Evolutionary conservation across 2,329 filamentous ascomycete genomes (phyloP), one percentile per base, ranked within the genome.

Genomic region (Cercospora brassicicola): DNA sequence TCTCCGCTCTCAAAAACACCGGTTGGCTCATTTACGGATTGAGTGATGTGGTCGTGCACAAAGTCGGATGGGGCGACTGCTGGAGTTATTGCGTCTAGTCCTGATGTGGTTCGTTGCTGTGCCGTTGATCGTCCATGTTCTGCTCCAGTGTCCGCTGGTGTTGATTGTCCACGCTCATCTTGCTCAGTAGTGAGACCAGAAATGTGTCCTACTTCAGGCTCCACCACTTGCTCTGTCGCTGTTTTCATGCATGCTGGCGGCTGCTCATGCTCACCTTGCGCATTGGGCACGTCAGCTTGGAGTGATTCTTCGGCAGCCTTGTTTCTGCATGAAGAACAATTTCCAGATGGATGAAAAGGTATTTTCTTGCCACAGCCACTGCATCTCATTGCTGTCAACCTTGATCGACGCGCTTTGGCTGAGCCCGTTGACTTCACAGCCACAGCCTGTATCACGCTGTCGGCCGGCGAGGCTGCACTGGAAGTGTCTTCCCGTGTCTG

Each of bases 361-460:
- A 66, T 62, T n/a, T 36, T 36, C 13, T 42, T 65, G 13, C 26
- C 48, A 45, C 66, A 67, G n/a, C 26, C 31, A 45, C 48, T 62
- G 33, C 66, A 67, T n/a, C 26, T 28, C 57, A 62, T 42, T 13
- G 20, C n/a, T 42, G n/a, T 33, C 2, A 64, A 4, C 33, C 23
- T 61, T 26, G 23, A 61, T 45, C 56, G 56, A 33, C 48, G 56
- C 31, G 57, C 62, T 20, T 45, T 67, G 18, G 61, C 28, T 10
- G 42, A 13, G 11, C 30, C 36, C 9, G 9, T 13, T 3, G 42
- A 31, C 33, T 30, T n/a, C 36, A 36, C 18, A 57, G 33, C 28
- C 3, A n/a, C 13, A 23, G 48, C 5, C 45, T 65, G 42, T 31
- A 60, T 36, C n/a, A 71, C 62, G 56, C 69, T 66, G 48, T 70